Evolutionary conservation across 768 basidiomycete genomes (phyloP), one percentile per base, ranked within the genome.

Genomic region (Podaxis sp.): DNA sequence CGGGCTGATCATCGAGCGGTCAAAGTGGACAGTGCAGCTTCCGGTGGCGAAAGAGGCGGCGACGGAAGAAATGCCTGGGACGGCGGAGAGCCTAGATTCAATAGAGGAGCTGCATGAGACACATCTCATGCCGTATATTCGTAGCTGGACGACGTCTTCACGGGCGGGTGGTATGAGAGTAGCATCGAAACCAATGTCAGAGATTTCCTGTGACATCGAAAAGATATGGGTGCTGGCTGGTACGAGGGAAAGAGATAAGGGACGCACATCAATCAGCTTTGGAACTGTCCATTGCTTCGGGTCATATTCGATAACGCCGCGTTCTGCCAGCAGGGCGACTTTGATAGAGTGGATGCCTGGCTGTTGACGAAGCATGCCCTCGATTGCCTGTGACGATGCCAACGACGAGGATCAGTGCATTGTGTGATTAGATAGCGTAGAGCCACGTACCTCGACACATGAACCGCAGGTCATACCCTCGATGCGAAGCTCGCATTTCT

Each of bases 271-370:
- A 37, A 93, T 79, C 58, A 99, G 83, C 72, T 91, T 94, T 52
- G 88, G 91, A 8, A 85, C 75, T 37, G 81, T 84, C 97, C 97
- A 99, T n/a, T 77, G 70, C 0, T 77, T 70, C 1, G 92, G 86
- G 68, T 99, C 95, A 69, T 90, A 99, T 72, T 96, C 95, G 66
- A 99, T 78, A 51, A 93, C 83, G 3, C 89, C 96, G 13, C 96
- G 88, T 74, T 99, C 96, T 12, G 97, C 94, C 26, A 99, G 83
- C n/a, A 99, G 83, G 24, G 96, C 96, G n/a, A 99, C 95, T 71
- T 95, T 94, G 64, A 97, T 77, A 11, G 89, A 91, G 64, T 87
- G 77, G 56, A 99, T 95, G n/a, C 97, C 97, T n/a, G 86, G 77
- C 73, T 96, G 93, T 17, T 79, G 80, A 69, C 88, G 80, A 22